Percentiles rank a stretch among this genome's conserved stretches.
Conservation (phyloP, 345 rosid genomes). For the Lenwebbia sp. region DNA sequence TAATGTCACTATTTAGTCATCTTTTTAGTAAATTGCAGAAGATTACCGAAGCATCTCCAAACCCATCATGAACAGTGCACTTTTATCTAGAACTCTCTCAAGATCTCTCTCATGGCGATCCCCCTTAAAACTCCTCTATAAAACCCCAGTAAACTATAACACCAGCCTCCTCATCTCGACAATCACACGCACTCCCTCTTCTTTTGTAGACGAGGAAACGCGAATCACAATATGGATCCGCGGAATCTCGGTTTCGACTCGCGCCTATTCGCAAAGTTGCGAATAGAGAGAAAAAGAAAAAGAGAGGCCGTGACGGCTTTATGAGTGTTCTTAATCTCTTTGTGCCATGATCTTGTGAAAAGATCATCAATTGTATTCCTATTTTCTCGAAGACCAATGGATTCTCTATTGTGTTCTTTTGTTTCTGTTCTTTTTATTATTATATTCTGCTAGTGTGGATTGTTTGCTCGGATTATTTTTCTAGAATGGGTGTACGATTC, state of each 20-base stretch:
- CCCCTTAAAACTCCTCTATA: not conserved
- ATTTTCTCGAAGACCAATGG: too few species aligned
- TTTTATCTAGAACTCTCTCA: not conserved
- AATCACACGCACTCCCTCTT: not conserved
- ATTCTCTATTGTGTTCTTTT: too few species aligned
- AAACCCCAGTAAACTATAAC: not conserved
- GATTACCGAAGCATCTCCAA: not conserved
- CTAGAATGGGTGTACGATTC: too few species aligned
- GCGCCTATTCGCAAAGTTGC: slow-evolving; percentile 32
- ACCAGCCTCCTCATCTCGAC: not conserved
- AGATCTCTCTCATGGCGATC: not conserved
- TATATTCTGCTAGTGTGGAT: too few species aligned
- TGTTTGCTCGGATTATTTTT: too few species aligned
- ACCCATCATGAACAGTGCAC: not conserved
- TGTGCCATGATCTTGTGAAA: too few species aligned
- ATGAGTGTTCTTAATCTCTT: too few species aligned
- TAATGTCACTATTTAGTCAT: not conserved
- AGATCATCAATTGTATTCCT: too few species aligned
- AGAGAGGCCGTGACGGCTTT: too few species aligned
- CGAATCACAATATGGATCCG: slow-evolving; percentile 15
- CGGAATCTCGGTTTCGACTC: slow-evolving; percentile 32
- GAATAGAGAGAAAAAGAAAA: too few species aligned
- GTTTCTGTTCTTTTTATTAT: too few species aligned
- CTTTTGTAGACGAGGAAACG: not conserved
- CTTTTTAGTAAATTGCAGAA: not conserved